A percentile compares a stretch with the other conserved stretches of the same genome.
These are phyloP conservation scores for Buddleja alternifolia DNA, from an alignment of 257 asterid genomes.

Conservation along the genomic window DNA sequence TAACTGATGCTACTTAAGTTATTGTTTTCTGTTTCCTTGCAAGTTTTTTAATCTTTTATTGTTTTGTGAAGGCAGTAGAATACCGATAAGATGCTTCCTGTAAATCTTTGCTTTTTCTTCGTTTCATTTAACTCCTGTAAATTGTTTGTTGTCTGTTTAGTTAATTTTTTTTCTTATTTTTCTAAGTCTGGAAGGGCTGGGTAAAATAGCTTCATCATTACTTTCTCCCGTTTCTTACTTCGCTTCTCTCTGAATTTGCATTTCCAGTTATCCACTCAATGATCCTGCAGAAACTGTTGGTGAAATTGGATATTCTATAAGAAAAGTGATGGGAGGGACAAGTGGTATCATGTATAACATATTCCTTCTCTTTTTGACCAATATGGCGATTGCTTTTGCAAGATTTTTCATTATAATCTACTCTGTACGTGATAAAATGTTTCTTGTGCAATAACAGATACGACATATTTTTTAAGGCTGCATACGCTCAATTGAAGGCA, in stretches of 20 bases:
- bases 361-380: conserved; percentile 15
- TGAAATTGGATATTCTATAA: conserved; percentile 78
- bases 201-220: conserved; percentile 5
- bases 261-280: conserved; percentile 92
- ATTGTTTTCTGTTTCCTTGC: background rate
- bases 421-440: conserved; percentile 1
- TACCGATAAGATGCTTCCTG: background rate
- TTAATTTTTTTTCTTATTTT: background rate
- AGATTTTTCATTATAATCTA: background rate
- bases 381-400: background rate
- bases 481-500: conserved; percentile 74
- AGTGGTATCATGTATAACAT: conserved; percentile 82
- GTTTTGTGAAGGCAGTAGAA: conserved; percentile 3
- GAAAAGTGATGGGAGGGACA: conserved; percentile 99
- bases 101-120: conserved; percentile 5
- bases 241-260: conserved; percentile 21
- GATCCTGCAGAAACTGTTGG: conserved; percentile 84
- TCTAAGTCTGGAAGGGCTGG: background rate
- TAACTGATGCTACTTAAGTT: conserved; percentile 9
- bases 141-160: background rate
- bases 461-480: conserved; percentile 87
- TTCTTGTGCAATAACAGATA: conserved; percentile 53
- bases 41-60: background rate
- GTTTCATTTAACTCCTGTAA: background rate
- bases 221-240: conserved; percentile 27